phyloP scores from a whole-genome alignment of 108 stramenopile species.

The Ochromonas danica region DNA sequence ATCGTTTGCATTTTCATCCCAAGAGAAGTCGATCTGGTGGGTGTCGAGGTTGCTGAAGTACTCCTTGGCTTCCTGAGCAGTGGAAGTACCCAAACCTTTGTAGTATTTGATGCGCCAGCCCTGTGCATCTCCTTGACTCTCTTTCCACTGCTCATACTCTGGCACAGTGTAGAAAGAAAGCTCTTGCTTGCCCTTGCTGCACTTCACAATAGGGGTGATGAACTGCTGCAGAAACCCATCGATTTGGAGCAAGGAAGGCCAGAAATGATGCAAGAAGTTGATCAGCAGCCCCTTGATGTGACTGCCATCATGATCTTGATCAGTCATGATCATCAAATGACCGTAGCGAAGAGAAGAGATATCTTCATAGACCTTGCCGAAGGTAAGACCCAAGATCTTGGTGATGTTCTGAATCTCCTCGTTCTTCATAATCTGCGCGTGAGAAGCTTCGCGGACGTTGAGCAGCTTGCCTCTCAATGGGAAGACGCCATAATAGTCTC shows the following conservation, averaged over 20 bases:
- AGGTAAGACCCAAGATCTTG: conserved; percentile 94
- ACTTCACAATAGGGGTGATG: conserved; percentile 99
- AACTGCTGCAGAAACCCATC: conserved; percentile 95
- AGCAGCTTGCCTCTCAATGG: conserved; percentile 95
- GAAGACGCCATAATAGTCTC: conserved; percentile 92
- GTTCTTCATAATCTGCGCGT: conserved; percentile 80
- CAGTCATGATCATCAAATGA: conserved; percentile 98
- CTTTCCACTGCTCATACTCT: conserved; percentile 68
- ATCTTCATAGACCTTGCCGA: conserved; percentile 69
- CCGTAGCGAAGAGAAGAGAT: conserved; percentile 86
- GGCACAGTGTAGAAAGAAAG: conserved; percentile 65
- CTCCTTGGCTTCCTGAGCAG: conserved; percentile 83
- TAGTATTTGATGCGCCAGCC: conserved; percentile 95
- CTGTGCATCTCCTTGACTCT: conserved; percentile 74
- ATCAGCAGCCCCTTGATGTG: conserved; percentile 99
- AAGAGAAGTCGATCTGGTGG: conserved; percentile 59
- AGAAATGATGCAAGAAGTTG: conserved; percentile 90
- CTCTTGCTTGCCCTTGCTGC: conserved; percentile 67
- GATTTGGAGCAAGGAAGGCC: conserved; percentile 89
- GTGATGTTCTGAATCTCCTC: conserved; percentile 92
- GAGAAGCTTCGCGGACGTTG: conserved; percentile 87
- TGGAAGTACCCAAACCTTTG: conserved; percentile 98
- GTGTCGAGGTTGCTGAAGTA: conserved; percentile 61
- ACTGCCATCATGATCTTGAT: conserved; percentile 98
- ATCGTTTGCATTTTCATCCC: conserved; percentile 51